These are phyloP conservation scores for Durotheca rogersii DNA, from an alignment of 495 filamentous ascomycete species.

Conservation along the genomic window DNA sequence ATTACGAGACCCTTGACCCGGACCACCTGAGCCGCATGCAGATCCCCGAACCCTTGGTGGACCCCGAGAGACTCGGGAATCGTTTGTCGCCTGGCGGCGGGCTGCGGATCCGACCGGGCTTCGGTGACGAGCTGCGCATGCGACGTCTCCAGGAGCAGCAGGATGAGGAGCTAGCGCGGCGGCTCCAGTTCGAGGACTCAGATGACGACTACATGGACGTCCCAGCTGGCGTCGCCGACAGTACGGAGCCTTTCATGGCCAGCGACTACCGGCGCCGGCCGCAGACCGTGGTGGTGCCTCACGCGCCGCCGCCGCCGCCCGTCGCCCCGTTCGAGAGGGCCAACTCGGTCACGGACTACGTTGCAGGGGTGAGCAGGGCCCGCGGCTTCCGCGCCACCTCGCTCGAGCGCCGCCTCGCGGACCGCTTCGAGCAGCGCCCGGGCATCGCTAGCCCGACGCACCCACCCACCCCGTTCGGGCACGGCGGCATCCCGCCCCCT, in stretches of 20 bases:
- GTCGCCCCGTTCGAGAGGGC: conserved; percentile 39
- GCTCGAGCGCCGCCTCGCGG: conserved; percentile 47
- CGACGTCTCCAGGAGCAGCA: conserved; percentile 54
- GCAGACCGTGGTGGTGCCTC: conserved; percentile 42
- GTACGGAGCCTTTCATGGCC: conserved; percentile 46
- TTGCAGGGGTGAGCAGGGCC: conserved; percentile 34
- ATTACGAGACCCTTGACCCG: conserved; percentile 58
- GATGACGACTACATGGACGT: conserved; percentile 45
- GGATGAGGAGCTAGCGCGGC: conserved; percentile 58
- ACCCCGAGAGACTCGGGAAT: conserved; percentile 27
- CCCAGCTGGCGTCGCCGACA: conserved; percentile 44
- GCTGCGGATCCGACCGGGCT: conserved; percentile 45
- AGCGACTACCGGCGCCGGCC: conserved; percentile 48
- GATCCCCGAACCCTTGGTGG: conserved; percentile 43
- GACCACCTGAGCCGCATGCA: conserved; percentile 62
- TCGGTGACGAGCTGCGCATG: conserved; percentile 55
- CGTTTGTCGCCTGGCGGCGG: conserved; percentile 9
- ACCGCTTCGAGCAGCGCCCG: conserved; percentile 41
- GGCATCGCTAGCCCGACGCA: conserved; percentile 20
- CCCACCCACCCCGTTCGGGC: conserved; percentile 34
- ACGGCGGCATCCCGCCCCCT: conserved; percentile 27
- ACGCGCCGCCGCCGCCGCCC: conserved; percentile 40
- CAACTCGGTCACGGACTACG: conserved; percentile 39
- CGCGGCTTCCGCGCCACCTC: conserved; percentile 41
- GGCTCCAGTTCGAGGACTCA: conserved; percentile 52